Conservation (phyloP, 2,329 filamentous ascomycete species). For the Aspergillus fructus region DNA sequence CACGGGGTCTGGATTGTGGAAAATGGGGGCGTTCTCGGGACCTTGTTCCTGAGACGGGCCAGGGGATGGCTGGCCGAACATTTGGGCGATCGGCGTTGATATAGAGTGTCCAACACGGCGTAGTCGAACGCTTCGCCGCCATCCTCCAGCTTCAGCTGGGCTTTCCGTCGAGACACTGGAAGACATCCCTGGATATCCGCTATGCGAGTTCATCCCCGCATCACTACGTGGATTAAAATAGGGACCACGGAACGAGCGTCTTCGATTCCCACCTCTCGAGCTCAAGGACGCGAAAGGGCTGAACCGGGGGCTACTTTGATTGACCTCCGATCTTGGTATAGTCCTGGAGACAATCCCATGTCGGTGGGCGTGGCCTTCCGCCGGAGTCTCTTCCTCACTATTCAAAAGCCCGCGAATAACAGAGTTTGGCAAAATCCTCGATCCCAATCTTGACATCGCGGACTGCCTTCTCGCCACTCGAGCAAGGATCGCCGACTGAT, state of each 20-base stretch:
- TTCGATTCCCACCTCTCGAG: slow-evolving; percentile 40
- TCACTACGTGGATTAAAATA: slow-evolving; percentile 42
- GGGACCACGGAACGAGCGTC: slow-evolving; percentile 39
- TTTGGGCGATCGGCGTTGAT: slow-evolving; percentile 44
- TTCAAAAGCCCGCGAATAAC: slow-evolving; percentile 45
- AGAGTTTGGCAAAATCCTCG: slow-evolving; percentile 48
- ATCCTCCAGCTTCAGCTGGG: slow-evolving; percentile 29
- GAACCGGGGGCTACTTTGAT: slow-evolving; percentile 36
- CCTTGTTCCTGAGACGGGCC: slow-evolving; percentile 23
- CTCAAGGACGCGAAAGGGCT: slow-evolving; percentile 42
- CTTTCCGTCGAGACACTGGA: slow-evolving; percentile 27
- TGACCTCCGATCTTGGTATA: slow-evolving; percentile 33
- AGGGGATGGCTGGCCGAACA: slow-evolving; percentile 40
- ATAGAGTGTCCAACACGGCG: slow-evolving; percentile 46
- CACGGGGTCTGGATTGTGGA: slow-evolving; percentile 33
- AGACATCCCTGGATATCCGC: slow-evolving; percentile 25
- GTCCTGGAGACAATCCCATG: slow-evolving; percentile 42
- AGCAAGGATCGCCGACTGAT: slow-evolving; percentile 32
- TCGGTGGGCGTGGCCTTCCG: slow-evolving; percentile 46
- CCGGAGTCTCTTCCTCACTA: slow-evolving; percentile 47
- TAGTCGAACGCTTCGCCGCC: slow-evolving; percentile 42
- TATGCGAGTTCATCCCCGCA: slow-evolving; percentile 30
- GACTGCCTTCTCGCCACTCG: slow-evolving; percentile 44
- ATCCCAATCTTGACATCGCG: slow-evolving; percentile 49
- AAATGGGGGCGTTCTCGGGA: slow-evolving; percentile 26